Conservation (phyloP, 208 protist genomes). For the Leishmania martiniquensis region DNA sequence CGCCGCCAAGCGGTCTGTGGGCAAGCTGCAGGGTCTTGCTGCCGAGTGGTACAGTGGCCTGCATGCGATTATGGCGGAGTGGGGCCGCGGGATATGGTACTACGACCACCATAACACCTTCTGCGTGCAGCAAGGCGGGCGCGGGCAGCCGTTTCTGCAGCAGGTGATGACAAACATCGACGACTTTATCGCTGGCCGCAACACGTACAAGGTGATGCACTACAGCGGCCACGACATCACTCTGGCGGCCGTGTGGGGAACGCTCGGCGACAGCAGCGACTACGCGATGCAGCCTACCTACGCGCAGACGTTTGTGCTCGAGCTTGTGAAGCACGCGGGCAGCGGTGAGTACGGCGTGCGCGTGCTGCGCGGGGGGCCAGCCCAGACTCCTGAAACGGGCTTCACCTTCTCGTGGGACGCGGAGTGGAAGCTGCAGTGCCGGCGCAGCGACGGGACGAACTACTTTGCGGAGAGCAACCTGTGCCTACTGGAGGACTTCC, state of each 20-base stretch:
- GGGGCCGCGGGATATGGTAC: conserved; percentile 14
- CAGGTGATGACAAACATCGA: conserved; percentile 48
- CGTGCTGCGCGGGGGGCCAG: conserved; percentile 51
- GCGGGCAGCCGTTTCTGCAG: conserved; percentile 40
- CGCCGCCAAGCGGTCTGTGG: conserved; percentile 25
- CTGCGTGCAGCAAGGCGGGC: conserved; percentile 37
- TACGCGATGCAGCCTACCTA: conserved; percentile 43
- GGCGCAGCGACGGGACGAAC: conserved; percentile 24
- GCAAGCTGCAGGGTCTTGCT: conserved; percentile 8
- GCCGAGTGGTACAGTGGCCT: conserved; percentile 34
- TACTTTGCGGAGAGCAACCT: conserved; percentile 46
- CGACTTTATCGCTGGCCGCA: conserved; percentile 20
- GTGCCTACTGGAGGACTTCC: conserved; percentile 60
- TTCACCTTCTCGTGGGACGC: conserved; percentile 37
- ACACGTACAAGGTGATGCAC: conserved; percentile 50
- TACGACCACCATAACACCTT: conserved; percentile 36
- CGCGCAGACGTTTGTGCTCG: conserved; percentile 42
- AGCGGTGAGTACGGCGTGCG: conserved; percentile 38
- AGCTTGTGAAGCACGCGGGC: conserved; percentile 40
- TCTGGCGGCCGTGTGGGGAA: conserved; percentile 29
- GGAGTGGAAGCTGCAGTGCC: conserved; percentile 44
- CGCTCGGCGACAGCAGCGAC: conserved; percentile 36
- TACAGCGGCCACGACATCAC: conserved; percentile 57
- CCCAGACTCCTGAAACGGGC: conserved; percentile 38
- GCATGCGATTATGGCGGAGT: conserved; percentile 19